Evolutionary conservation across 768 basidiomycete genomes (phyloP), one percentile per base, ranked within the genome.

Genomic region (Nidularia sp.): DNA sequence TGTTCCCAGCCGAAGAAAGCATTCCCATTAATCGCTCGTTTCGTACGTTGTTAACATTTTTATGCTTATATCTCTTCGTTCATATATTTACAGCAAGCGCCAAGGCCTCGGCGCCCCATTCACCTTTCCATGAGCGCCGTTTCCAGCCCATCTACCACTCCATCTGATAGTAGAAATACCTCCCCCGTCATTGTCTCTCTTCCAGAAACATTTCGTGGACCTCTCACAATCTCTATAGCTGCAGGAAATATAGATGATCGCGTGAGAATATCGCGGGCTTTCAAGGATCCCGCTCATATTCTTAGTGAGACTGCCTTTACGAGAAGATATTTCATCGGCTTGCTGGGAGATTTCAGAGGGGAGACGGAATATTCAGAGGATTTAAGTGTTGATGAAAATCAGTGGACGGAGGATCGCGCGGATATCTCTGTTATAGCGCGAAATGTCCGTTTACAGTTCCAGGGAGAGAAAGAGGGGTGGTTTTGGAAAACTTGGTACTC

Each of bases 131-230:
- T 70, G 45, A 66, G 56, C 48, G 73, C 61, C 59, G 68, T 39
- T 62, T 66, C 57, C 50, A 66, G 47, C 61, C 63, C 43, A 43
- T 36, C 55, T 15, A 51, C 48, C 5, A 34, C 49, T 22, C 22
- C 53, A n/a, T 34, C 48, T n/a, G 39, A 41, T 10, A 41, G 15
- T 41, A 46, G n/a, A 15, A 12, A 52, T 4, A 55, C 46, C 47
- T 58, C 63, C 4, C 55, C 62, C 31, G 36, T 65, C 15, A 56
- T 53, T 1, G 61, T 79, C 6, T 66, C 72, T 35, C 64, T 79
- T 9, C 77, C 77, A 25, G 62, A 62, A 13, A 71, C 75, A 6
- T 75, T 76, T 61, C 69, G 66, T 43, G 77, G 76, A 0, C 69
- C 72, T 2, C 58, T 75, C 13, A 69, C 66, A 0, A 59, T 76